phyloP scores from a whole-genome alignment of 345 rosid species.

The Salix purpurea region DNA sequence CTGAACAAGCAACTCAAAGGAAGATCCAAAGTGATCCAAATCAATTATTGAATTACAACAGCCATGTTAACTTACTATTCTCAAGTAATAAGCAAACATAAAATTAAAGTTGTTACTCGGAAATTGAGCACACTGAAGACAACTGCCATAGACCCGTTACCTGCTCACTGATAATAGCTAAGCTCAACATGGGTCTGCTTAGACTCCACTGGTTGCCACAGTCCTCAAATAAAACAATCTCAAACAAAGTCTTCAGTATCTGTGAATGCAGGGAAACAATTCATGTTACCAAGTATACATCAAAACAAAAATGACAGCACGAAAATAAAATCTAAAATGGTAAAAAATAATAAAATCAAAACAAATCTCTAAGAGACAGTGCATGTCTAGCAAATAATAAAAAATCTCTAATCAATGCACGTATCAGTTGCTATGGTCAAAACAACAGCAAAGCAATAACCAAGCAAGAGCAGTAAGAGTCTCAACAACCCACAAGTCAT shows the following conservation, averaged over 20 bases:
- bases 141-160: slow-evolving; percentile 16
- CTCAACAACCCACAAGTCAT: neutral
- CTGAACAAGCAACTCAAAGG: neutral
- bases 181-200: slow-evolving; percentile 95
- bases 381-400: neutral
- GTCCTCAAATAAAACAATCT: slow-evolving; percentile 90
- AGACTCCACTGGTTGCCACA: slow-evolving; percentile 98
- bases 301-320: neutral
- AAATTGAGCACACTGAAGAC: neutral
- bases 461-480: neutral
- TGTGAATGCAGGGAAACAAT: slow-evolving; percentile 31
- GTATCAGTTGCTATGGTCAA: neutral
- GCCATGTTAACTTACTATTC: neutral
- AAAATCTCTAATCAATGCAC: neutral
- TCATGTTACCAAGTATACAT: neutral
- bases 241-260: slow-evolving; percentile 91
- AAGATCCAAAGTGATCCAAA: neutral
- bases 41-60: neutral
- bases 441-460: neutral
- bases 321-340: neutral
- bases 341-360: neutral
- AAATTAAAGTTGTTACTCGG: neutral
- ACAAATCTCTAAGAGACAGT: neutral
- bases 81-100: neutral
- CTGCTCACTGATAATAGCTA: slow-evolving; percentile 88